A percentile compares a stretch with the other conserved stretches of the same genome.
Conservation (phyloP, 2,329 filamentous ascomycete genomes). For the Colletotrichum sp. region DNA sequence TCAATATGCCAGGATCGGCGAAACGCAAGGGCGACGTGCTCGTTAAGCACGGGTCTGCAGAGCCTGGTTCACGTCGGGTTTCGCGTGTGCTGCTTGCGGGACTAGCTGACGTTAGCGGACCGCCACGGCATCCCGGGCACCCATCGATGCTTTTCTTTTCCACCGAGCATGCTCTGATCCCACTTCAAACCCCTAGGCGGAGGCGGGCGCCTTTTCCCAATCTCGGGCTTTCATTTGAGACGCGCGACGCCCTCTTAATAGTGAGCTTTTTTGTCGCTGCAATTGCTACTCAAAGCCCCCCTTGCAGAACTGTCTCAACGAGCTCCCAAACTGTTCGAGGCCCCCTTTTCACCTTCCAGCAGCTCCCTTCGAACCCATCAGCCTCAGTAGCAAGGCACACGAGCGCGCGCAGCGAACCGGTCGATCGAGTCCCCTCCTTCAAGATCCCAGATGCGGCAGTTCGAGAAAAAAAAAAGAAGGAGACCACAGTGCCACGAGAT, state of each 20-base stretch:
- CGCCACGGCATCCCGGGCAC: not conserved
- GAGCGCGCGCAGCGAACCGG: not conserved
- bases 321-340: not conserved
- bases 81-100: not conserved
- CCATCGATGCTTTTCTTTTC: not conserved
- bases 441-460: no score
- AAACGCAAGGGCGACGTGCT: not conserved
- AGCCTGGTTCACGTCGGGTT: not conserved
- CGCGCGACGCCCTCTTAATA: not conserved
- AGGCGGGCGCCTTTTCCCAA: not conserved
- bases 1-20: not conserved
- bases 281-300: not conserved
- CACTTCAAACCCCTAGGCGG: not conserved
- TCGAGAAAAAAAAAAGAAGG: no score
- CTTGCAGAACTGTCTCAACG: not conserved
- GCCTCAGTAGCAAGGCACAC: not conserved
- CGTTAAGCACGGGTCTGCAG: not conserved
- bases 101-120: not conserved
- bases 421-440: not conserved
- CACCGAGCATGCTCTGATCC: not conserved
- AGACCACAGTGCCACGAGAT: no score
- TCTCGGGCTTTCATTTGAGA: not conserved
- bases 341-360: not conserved
- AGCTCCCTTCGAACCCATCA: not conserved
- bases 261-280: not conserved